Conservation (phyloP, 371 early-diverging fungal species). For the Mortierella sp. region DNA sequence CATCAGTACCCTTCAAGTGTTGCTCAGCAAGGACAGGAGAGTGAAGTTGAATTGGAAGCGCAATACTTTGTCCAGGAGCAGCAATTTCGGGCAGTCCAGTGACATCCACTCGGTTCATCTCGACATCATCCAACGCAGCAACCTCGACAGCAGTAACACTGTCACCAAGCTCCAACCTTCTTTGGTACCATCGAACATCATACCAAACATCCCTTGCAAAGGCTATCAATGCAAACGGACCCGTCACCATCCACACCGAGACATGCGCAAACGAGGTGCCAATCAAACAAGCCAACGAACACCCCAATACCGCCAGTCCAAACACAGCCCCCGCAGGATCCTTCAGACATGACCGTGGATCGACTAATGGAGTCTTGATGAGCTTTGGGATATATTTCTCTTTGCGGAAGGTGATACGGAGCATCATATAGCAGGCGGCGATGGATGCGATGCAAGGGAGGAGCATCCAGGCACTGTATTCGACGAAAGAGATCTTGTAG, state of each 20-base stretch:
- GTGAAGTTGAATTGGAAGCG: constrained; percentile 7
- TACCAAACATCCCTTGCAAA: constrained; percentile 64
- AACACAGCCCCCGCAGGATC: constrained; percentile 72
- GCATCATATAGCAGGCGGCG: constrained; percentile 65
- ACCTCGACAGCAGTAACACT: neutral
- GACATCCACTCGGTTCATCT: constrained; percentile 9
- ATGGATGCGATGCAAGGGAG: constrained; percentile 77
- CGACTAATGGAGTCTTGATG: constrained; percentile 63
- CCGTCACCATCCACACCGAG: constrained; percentile 79
- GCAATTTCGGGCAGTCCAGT: constrained; percentile 26
- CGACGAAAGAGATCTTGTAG: constrained; percentile 77
- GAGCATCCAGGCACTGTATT: constrained; percentile 86
- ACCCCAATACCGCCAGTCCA: constrained; percentile 65
- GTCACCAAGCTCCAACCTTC: neutral
- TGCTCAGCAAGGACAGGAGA: neutral
- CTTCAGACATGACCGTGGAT: constrained; percentile 68
- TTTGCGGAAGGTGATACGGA: constrained; percentile 65
- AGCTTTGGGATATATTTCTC: constrained; percentile 64
- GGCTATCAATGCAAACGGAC: constrained; percentile 74
- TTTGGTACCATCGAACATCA: constrained; percentile 51
- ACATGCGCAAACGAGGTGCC: constrained; percentile 76
- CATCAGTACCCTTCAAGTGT: neutral
- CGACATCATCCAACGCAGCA: neutral
- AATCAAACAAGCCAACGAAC: constrained; percentile 70
- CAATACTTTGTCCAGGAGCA: constrained; percentile 22